Evolutionary conservation across 2,329 filamentous ascomycete genomes (phyloP).

Genomic region (Madurella mycetomatis): DNA sequence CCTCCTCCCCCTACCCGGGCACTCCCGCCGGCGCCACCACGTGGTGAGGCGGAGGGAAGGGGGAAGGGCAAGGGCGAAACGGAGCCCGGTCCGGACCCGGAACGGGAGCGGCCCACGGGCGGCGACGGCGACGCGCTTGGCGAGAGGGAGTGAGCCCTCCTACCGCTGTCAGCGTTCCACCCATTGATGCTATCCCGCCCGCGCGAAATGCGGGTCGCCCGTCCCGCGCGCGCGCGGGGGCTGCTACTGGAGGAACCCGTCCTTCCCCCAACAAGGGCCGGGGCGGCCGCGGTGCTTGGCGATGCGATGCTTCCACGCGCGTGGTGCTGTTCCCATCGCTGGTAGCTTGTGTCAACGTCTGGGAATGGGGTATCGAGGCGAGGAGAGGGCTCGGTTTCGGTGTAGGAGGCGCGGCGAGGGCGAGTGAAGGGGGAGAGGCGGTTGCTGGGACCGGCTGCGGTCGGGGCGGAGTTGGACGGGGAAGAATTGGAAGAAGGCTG

Average conservation of each 20-base stretch:
- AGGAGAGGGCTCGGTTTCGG: slow-evolving; percentile 43
- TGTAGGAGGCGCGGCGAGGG: slow-evolving; percentile 34
- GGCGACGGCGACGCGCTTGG: too few species aligned
- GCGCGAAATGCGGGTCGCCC: neutral
- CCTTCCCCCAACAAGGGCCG: too few species aligned
- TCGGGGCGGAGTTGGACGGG: neutral
- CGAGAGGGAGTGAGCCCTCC: neutral
- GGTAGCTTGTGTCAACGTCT: slow-evolving; percentile 31
- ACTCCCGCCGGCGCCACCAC: neutral
- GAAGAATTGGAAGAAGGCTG: neutral
- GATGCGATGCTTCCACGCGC: too few species aligned
- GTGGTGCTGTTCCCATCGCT: slow-evolving; percentile 24
- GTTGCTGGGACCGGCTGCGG: neutral
- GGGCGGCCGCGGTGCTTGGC: too few species aligned
- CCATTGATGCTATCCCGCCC: neutral
- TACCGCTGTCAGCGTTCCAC: neutral
- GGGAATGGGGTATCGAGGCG: slow-evolving; percentile 28
- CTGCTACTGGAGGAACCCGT: neutral
- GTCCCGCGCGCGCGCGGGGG: too few species aligned
- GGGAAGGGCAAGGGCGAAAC: neutral
- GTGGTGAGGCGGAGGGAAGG: neutral
- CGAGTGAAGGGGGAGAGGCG: slow-evolving; percentile 22
- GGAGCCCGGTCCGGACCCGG: neutral
- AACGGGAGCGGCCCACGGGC: neutral
- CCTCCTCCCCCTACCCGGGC: neutral